These are phyloP conservation scores for Phyllosticta paracitricarpa DNA, from an alignment of 2,329 filamentous ascomycete species.

Conservation along the genomic window DNA sequence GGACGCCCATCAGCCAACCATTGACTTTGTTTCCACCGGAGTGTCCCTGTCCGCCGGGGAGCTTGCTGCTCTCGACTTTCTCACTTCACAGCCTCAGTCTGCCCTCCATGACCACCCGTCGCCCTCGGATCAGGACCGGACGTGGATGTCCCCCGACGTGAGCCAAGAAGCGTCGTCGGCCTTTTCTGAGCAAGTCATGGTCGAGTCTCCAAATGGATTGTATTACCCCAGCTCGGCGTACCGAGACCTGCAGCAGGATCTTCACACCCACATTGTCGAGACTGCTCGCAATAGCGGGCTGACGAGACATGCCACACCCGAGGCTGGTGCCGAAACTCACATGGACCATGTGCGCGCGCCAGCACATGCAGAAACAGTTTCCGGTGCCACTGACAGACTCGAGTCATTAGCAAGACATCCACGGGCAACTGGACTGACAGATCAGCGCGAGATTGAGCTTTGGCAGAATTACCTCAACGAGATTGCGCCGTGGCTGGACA, in stretches of 20 bases:
- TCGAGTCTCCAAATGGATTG: conserved; percentile 12
- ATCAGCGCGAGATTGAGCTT: conserved; percentile 12
- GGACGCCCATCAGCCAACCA: conserved; percentile 13
- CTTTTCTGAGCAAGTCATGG: conserved; percentile 5
- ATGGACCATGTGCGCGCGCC: background rate
- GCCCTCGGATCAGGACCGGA: background rate
- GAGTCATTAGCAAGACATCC: conserved; percentile 1
- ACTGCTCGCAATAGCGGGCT: conserved; percentile 12
- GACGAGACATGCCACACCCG: conserved; percentile 12
- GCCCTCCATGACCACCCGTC: background rate
- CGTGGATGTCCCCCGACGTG: conserved; percentile 7
- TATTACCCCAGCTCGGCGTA: conserved; percentile 14
- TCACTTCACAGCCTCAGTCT: conserved; percentile 5
- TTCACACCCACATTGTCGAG: conserved; percentile 15
- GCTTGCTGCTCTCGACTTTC: conserved; percentile 5
- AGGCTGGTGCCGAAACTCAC: conserved; percentile 1
- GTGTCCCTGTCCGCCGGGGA: conserved; percentile 5
- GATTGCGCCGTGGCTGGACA: conserved; percentile 47
- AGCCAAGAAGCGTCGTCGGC: conserved; percentile 5
- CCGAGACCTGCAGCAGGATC: conserved; percentile 14
- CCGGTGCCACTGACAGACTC: background rate
- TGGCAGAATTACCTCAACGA: conserved; percentile 39
- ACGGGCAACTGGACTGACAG: conserved; percentile 6
- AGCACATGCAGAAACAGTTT: background rate
- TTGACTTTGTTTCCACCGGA: background rate